These are phyloP conservation scores for Rosa rugosa DNA, from an alignment of 306 rosid species.

Conservation along the genomic window DNA sequence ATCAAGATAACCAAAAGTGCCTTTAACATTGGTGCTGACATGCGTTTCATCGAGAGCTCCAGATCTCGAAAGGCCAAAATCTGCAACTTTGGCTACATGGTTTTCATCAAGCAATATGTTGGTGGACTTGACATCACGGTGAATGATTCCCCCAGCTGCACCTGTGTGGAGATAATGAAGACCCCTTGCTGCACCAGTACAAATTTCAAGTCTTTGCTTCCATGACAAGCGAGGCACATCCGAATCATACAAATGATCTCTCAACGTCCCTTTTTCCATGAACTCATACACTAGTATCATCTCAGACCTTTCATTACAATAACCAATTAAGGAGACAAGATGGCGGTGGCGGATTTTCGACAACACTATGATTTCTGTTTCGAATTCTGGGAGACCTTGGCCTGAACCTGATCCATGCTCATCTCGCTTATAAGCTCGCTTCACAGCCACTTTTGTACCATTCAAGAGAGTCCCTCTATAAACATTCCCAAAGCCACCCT, in stretches of 20 bases:
- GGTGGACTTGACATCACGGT: conserved; percentile 54
- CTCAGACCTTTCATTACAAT: conserved; percentile 51
- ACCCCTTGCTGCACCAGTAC: conserved; percentile 55
- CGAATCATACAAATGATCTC: conserved; percentile 47
- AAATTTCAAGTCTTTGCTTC: conserved; percentile 60
- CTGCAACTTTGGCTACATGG: conserved; percentile 50
- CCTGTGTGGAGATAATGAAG: conserved; percentile 60
- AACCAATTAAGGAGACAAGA: conserved; percentile 58
- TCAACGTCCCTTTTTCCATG: conserved; percentile 53
- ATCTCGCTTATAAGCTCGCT: conserved; percentile 33
- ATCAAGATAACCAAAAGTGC: conserved; percentile 57
- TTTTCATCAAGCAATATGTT: conserved; percentile 49
- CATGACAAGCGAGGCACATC: conserved; percentile 39
- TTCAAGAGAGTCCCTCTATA: conserved; percentile 35
- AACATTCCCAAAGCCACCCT: conserved; percentile 59
- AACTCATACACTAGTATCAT: conserved; percentile 59
- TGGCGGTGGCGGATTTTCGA: conserved; percentile 50
- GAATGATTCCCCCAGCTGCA: conserved; percentile 51
- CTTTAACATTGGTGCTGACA: conserved; percentile 51
- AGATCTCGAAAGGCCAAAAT: conserved; percentile 53
- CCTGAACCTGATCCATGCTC: conserved; percentile 37
- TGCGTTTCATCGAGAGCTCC: conserved; percentile 42
- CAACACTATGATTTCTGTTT: conserved; percentile 48
- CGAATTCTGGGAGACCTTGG: conserved; percentile 52
- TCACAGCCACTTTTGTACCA: conserved; percentile 48